Evolutionary conservation across 1,284 basidiomycete species (phyloP).

Genomic region (Boletus semigastroideus): DNA sequence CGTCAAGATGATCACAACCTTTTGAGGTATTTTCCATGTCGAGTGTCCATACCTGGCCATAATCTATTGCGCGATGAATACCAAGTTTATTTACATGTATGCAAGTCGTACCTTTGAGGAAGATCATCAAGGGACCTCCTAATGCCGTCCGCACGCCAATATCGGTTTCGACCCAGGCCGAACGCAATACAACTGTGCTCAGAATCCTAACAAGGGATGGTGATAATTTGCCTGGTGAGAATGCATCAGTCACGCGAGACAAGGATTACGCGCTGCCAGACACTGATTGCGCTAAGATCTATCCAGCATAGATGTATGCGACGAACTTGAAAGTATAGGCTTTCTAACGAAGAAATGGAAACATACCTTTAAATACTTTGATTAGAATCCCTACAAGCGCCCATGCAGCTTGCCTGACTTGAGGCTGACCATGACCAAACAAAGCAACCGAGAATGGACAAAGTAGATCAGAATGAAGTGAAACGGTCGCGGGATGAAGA

Average conservation of each 20-base stretch:
- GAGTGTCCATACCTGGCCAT: constrained; percentile 60
- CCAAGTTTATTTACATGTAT: background rate
- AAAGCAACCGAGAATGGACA: constrained; percentile 46
- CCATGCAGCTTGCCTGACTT: constrained; percentile 71
- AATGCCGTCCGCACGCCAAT: constrained; percentile 62
- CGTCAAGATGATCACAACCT: constrained; percentile 19
- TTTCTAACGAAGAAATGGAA: background rate
- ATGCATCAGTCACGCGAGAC: constrained; percentile 1
- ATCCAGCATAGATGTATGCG: background rate
- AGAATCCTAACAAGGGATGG: constrained; percentile 44
- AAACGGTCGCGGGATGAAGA: constrained; percentile 40
- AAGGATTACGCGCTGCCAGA: background rate
- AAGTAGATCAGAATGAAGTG: background rate
- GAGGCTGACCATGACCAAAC: constrained; percentile 65
- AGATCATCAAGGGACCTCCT: constrained; percentile 69
- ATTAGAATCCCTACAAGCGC: constrained; percentile 45
- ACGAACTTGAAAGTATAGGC: background rate
- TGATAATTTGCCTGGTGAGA: constrained; percentile 38
- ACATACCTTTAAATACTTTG: constrained; percentile 42
- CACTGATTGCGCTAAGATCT: background rate
- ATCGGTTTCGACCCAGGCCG: constrained; percentile 79
- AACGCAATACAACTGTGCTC: constrained; percentile 61
- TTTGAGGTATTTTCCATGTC: constrained; percentile 31
- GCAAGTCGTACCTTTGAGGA: constrained; percentile 59
- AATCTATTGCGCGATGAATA: constrained; percentile 44